Conservation (phyloP, 768 basidiomycete species). For the Xerocomellus amylosporus region DNA sequence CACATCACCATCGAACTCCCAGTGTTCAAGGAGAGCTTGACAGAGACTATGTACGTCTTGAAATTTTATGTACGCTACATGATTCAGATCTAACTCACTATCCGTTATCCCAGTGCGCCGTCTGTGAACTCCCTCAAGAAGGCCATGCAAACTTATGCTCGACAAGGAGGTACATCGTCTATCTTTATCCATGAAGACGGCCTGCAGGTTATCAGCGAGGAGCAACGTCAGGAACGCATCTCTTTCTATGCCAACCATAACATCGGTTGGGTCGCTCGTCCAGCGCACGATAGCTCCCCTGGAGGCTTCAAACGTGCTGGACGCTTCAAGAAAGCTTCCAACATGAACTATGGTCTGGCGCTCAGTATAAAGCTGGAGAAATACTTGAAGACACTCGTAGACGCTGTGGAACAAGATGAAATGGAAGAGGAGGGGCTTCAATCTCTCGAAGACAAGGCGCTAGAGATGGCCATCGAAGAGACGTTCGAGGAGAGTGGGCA, state of each 20-base stretch:
- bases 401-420: slow-evolving; percentile 38
- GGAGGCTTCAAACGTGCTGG: slow-evolving; percentile 47
- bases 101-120: slow-evolving; percentile 47
- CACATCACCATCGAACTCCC: slow-evolving; percentile 82
- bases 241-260: slow-evolving; percentile 55
- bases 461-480: slow-evolving; percentile 74
- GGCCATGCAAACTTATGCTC: slow-evolving; percentile 64
- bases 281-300: slow-evolving; percentile 38
- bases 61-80: neutral
- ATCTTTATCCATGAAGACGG: slow-evolving; percentile 65
- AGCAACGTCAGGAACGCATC: slow-evolving; percentile 47
- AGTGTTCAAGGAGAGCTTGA: slow-evolving; percentile 82
- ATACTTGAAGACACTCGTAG: slow-evolving; percentile 45
- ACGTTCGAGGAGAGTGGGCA: slow-evolving; percentile 56
- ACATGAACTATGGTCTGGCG: slow-evolving; percentile 78
- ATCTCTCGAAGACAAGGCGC: slow-evolving; percentile 63
- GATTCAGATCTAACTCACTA: neutral
- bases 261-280: slow-evolving; percentile 61
- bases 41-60: slow-evolving; percentile 68
- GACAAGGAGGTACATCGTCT: slow-evolving; percentile 57
- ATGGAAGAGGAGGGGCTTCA: slow-evolving; percentile 38
- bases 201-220: slow-evolving; percentile 46
- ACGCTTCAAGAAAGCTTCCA: slow-evolving; percentile 91
- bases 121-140: slow-evolving; percentile 70
- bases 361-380: slow-evolving; percentile 38